Percentiles rank a stretch among this genome's conserved stretches.
These are phyloP conservation scores for Dendryphion nanum DNA, from an alignment of 2,329 filamentous ascomycete species.

Conservation along the genomic window DNA sequence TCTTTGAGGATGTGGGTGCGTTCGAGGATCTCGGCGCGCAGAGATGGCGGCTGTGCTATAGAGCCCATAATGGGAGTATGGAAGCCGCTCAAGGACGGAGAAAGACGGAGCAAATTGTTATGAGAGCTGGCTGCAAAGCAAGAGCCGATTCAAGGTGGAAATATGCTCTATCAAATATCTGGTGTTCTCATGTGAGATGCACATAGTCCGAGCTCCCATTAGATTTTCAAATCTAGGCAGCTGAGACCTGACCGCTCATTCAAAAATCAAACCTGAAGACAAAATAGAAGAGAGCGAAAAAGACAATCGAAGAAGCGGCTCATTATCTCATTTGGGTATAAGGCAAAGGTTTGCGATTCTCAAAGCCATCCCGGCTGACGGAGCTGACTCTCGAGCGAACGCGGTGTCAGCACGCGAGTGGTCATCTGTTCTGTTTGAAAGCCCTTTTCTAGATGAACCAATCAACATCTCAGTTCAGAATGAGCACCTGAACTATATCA, in stretches of 20 bases:
- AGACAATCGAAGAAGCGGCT: background rate
- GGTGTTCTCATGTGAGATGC: background rate
- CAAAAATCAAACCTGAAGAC: background rate
- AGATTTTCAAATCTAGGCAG: constrained; percentile 6
- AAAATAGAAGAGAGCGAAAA: background rate
- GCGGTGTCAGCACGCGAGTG: no score
- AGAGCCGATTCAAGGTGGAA: background rate
- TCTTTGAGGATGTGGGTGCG: constrained; percentile 32
- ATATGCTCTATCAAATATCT: background rate
- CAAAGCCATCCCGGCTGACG: no score
- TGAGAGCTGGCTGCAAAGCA: background rate
- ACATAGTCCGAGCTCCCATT: background rate
- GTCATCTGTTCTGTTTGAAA: no score
- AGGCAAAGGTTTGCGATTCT: no score
- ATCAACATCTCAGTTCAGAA: no score
- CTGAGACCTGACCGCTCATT: constrained; percentile 8
- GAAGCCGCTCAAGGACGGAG: background rate
- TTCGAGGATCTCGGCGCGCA: constrained; percentile 10
- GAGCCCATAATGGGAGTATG: constrained; percentile 2
- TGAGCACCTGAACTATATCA: no score
- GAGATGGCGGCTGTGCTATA: constrained; percentile 1
- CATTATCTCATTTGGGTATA: background rate
- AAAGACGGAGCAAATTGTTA: background rate
- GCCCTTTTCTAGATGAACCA: no score
- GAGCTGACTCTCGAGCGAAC: no score